Evolutionary conservation across 257 asterid species (phyloP), one percentile per base, ranked within the genome.

Genomic region (Voacanga thouarsii): DNA sequence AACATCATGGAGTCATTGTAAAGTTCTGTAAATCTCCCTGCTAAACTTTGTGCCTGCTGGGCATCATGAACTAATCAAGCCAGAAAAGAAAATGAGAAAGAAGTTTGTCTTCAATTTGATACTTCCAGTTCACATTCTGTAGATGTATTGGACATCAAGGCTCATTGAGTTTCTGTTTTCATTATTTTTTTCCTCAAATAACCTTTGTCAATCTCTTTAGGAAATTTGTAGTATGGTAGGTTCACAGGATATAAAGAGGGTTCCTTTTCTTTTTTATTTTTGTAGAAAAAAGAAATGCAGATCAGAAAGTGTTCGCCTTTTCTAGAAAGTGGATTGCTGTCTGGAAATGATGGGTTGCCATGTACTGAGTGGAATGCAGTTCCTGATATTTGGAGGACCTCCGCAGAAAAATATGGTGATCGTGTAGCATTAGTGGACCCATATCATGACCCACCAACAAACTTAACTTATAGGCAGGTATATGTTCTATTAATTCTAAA

Each of bases 381-480:
- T 76, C 97, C 98, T 10, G 98, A 94, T 81, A 94, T 94, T 86
- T 94, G 98, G 98, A 85, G 90, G 79, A 86, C 86, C 73, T 89
- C 92, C 39, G 94, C 97, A 14, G 94, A 92, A 83, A 91, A 90
- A 74, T 94, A 84, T 86, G 98, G 92, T 73, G 91, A 92, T 70
- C 87, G 84, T 57, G 67, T 87, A 53, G 98, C 98, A 68, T 74
- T 94, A 55, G 87, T 87, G 79, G 98, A 94, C 77, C 92, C 89
- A n/a, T 91, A 94, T 87, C 97, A 92, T 73, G 87, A 94, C 75
- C 98, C 98, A 71, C 94, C 97, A 33, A 91, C 90, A 49, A 91
- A 79, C 79, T 77, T 90, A 88, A 92, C 92, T 21, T 94, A 94
- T 78, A 91, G 86, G 72, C 91, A 94, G 97, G 98, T 91, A 67